Evolutionary conservation across 1,284 basidiomycete genomes (phyloP).

Genomic region (Inonotus obliquus): DNA sequence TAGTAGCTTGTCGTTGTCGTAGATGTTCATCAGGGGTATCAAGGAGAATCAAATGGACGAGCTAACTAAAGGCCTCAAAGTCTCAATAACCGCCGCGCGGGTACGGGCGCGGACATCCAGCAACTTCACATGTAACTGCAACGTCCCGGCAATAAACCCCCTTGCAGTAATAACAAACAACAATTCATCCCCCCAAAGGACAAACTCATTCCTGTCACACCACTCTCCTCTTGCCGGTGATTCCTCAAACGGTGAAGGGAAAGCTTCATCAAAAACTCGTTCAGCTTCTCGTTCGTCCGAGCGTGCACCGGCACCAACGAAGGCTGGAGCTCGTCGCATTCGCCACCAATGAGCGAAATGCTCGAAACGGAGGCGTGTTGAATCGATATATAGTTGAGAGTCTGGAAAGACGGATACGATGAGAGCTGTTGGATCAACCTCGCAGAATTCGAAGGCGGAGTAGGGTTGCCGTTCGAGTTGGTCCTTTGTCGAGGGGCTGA

Average conservation of each 20-base stretch:
- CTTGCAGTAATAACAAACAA: conserved; percentile 19
- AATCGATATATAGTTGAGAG: conserved; percentile 15
- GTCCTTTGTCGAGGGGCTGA: conserved; percentile 5
- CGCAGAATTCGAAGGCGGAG: conserved; percentile 18
- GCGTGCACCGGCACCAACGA: not conserved
- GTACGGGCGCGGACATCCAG: conserved; percentile 18
- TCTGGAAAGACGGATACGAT: conserved; percentile 19
- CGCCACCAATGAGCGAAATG: conserved; percentile 19
- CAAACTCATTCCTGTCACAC: conserved; percentile 17
- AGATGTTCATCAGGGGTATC: too few species aligned
- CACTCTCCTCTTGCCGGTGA: conserved; percentile 1
- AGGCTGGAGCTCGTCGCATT: conserved; percentile 1
- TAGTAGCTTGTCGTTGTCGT: too few species aligned
- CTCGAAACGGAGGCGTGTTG: conserved; percentile 9
- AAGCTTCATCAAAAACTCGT: conserved; percentile 12
- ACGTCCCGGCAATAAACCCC: conserved; percentile 20
- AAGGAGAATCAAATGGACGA: not conserved
- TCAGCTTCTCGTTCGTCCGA: conserved; percentile 14
- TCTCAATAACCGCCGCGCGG: conserved; percentile 16
- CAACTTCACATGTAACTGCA: conserved; percentile 19
- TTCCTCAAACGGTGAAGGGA: conserved; percentile 15
- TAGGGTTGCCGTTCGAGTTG: conserved; percentile 18
- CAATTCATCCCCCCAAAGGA: conserved; percentile 20
- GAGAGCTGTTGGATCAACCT: conserved; percentile 4
- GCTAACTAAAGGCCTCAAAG: conserved; percentile 10